Evolutionary conservation across 2,329 filamentous ascomycete genomes (phyloP), one percentile per base, ranked within the genome.

Genomic region (Cytospora piceae): DNA sequence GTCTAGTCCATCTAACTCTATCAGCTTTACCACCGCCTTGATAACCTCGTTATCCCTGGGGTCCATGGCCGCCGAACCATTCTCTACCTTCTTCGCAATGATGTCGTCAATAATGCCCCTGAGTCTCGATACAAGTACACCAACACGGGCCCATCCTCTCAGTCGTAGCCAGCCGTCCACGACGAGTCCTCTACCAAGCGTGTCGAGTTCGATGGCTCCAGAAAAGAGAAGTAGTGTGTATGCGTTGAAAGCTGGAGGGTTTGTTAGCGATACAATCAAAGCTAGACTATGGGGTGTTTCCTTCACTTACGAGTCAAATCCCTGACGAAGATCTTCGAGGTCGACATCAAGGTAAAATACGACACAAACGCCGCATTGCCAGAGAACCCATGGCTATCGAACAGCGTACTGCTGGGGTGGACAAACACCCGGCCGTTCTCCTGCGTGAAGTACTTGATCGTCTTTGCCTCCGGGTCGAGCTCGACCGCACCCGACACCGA

Each of bases 321-420:
- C 27, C 94, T 83, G 29, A 98, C 87, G 74, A 97, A 98, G 2
- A 97, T 87, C 80, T 98, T 98, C 74, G 87, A 91, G 0, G 94
- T 98, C 4, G 91, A 88, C 79, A 98, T 95, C 77, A 97, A 93
- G 61, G 86, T 91, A 77, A 97, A 97, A 77, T 97, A 98, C 61
- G 89, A 90, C 76, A 99, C 81, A 76, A 94, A 98, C 1, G 87
- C 84, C 6, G 90, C 90, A 60, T 88, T 87, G 9, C 85, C 88
- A 3, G 91, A 86, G 74, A 96, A 97, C 0, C 83, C 85, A 74
- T 96, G 92, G 14, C 87, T 89, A 61, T 89, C 90, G 75, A 98
- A 98, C 12, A 98, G 82, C 0, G 90, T 93, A 54, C 92, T 96
- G 71, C 87, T 89, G 0, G 95, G 95, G 74, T 99, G 95, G 20